Percentiles rank a stretch among this genome's conserved stretches.
These are phyloP conservation scores for Tylopilus rubrobrunneus DNA, from an alignment of 768 basidiomycete species.

Conservation along the genomic window DNA sequence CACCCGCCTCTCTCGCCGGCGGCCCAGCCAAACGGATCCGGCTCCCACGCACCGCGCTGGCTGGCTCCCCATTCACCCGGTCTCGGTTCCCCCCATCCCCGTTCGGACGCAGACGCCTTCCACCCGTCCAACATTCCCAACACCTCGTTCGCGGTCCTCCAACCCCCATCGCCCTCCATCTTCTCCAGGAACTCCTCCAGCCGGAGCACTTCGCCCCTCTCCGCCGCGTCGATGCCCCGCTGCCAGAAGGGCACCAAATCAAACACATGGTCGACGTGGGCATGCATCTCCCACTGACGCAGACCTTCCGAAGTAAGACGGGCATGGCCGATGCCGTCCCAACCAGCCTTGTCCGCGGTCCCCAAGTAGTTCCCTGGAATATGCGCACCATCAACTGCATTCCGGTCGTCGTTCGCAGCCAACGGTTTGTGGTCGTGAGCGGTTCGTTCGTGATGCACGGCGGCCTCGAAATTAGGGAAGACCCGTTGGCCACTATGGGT, in stretches of 20 bases:
- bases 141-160: constrained; percentile 27
- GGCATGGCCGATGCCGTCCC: constrained; percentile 29
- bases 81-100: constrained; percentile 10
- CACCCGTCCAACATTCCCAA: constrained; percentile 29
- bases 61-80: constrained; percentile 8
- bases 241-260: constrained; percentile 56
- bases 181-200: constrained; percentile 45
- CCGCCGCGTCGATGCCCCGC: constrained; percentile 44
- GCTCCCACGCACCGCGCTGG: constrained; percentile 9
- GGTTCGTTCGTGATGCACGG: constrained; percentile 30
- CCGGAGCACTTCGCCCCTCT: constrained; percentile 39
- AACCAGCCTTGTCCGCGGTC: constrained; percentile 20
- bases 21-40: background rate
- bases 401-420: constrained; percentile 1
- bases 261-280: constrained; percentile 43
- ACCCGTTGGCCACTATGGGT: constrained; percentile 16
- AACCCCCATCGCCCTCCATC: constrained; percentile 34
- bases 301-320: constrained; percentile 30
- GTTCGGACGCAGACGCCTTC: constrained; percentile 7
- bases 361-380: constrained; percentile 7
- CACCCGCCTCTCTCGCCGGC: constrained; percentile 10
- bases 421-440: constrained; percentile 16
- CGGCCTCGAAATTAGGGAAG: constrained; percentile 26
- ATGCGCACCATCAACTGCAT: background rate
- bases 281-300: constrained; percentile 27